Conservation (phyloP, 2,329 filamentous ascomycete genomes). For the Ophiostoma tasmaniense region DNA sequence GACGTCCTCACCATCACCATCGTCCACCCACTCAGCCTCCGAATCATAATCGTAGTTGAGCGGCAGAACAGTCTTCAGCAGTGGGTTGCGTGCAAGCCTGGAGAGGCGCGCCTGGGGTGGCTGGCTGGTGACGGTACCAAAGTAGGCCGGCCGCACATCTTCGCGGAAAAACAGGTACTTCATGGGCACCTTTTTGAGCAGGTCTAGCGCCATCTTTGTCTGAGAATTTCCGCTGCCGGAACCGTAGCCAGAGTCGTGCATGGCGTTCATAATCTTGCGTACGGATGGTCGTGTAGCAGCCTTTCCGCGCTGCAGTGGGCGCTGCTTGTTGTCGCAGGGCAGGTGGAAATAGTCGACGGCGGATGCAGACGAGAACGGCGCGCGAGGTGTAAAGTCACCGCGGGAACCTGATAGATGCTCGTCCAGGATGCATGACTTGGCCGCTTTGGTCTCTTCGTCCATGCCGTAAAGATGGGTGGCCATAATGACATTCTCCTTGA, state of each 20-base stretch:
- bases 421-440: slow-evolving; percentile 45
- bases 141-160: slow-evolving; percentile 62
- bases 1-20: slow-evolving; percentile 62
- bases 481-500: slow-evolving; percentile 64
- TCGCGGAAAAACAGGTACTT: slow-evolving; percentile 56
- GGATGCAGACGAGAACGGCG: slow-evolving; percentile 32
- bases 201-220: slow-evolving; percentile 29
- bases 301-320: slow-evolving; percentile 22
- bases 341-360: slow-evolving; percentile 40
- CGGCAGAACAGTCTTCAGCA: slow-evolving; percentile 45
- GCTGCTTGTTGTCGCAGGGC: slow-evolving; percentile 20
- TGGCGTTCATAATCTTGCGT: slow-evolving; percentile 48
- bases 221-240: slow-evolving; percentile 27
- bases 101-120: slow-evolving; percentile 43
- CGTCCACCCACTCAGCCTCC: slow-evolving; percentile 76
- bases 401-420: slow-evolving; percentile 42
- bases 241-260: slow-evolving; percentile 27
- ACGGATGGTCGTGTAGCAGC: slow-evolving; percentile 37
- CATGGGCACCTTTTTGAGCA: slow-evolving; percentile 48
- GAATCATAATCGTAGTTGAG: slow-evolving; percentile 79
- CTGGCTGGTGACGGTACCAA: slow-evolving; percentile 60
- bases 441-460: slow-evolving; percentile 47
- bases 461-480: slow-evolving; percentile 52
- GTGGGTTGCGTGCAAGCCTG: slow-evolving; percentile 46
- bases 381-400: slow-evolving; percentile 32